Percentiles rank a stretch among this genome's conserved stretches.
phyloP scores from a whole-genome alignment of 257 asterid species.

The Ocimum tenuiflorum region DNA sequence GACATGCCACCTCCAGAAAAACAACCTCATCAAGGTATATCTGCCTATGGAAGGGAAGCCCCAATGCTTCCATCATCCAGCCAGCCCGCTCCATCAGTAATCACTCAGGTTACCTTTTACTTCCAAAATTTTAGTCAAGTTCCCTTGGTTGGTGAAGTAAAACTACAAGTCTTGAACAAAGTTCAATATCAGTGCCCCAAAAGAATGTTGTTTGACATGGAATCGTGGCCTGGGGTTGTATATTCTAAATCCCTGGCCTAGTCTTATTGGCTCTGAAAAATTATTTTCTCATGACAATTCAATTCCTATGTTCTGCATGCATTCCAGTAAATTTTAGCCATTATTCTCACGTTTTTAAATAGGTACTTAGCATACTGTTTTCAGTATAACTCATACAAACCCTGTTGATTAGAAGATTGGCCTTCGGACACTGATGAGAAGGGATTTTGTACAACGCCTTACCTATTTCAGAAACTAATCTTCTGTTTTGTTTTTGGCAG shows the following conservation, averaged over 20 bases:
- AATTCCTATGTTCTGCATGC: background rate
- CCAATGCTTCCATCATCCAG: conserved; percentile 54
- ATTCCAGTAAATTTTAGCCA: background rate
- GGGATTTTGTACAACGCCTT: background rate
- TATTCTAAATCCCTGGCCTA: background rate
- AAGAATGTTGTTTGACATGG: background rate
- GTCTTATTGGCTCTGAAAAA: background rate
- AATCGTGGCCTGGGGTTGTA: background rate
- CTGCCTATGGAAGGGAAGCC: conserved; percentile 78
- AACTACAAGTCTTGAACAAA: background rate
- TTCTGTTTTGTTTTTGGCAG: background rate
- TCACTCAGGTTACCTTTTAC: conserved; percentile 60
- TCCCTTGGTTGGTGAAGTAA: background rate
- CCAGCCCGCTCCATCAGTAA: conserved; percentile 61
- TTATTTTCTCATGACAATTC: background rate
- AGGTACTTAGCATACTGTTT: background rate
- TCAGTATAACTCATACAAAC: background rate
- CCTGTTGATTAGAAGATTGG: background rate
- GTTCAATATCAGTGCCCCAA: conserved; percentile 1
- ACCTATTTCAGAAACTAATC: background rate
- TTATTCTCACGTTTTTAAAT: background rate
- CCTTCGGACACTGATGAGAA: background rate
- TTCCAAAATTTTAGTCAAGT: background rate
- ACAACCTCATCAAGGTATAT: conserved; percentile 81
- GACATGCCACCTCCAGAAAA: conserved; percentile 67